phyloP scores from a whole-genome alignment of 352 stramenopile species.

The Phytophthora melonis region DNA sequence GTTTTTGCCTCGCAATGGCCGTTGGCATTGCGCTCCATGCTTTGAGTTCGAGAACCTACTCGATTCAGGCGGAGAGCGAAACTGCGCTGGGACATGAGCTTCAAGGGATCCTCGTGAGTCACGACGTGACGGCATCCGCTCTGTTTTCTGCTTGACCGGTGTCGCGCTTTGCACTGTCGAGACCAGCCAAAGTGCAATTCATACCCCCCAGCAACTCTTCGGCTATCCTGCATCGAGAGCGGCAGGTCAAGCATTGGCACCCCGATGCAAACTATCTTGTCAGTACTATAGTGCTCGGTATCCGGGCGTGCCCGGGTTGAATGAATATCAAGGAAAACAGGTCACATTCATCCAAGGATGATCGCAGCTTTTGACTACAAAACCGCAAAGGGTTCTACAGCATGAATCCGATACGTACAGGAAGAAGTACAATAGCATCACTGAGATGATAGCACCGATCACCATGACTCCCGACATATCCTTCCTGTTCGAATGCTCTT shows the following conservation, averaged over 20 bases:
- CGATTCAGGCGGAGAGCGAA: neutral
- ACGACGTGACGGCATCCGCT: too few species aligned
- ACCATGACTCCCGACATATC: constrained; percentile 12
- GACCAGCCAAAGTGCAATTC: neutral
- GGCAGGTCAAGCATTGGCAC: neutral
- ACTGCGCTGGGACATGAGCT: constrained; percentile 26
- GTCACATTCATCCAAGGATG: too few species aligned
- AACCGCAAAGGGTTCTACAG: too few species aligned
- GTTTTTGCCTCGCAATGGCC: neutral
- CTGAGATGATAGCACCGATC: neutral
- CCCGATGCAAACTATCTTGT: too few species aligned
- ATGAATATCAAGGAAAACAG: neutral
- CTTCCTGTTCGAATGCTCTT: constrained; percentile 22
- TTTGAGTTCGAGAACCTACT: neutral
- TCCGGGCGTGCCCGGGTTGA: neutral
- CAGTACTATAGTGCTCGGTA: too few species aligned
- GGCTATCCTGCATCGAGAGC: constrained; percentile 3
- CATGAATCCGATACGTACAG: too few species aligned
- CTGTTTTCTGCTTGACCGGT: constrained; percentile 8
- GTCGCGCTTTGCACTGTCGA: constrained; percentile 9
- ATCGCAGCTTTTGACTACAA: too few species aligned
- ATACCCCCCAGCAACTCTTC: constrained; percentile 8
- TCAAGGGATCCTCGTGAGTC: constrained; percentile 23
- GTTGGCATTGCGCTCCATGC: neutral
- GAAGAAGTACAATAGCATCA: too few species aligned